Evolutionary conservation across 2,329 filamentous ascomycete species (phyloP).

Genomic region (Aureobasidium sp.): DNA sequence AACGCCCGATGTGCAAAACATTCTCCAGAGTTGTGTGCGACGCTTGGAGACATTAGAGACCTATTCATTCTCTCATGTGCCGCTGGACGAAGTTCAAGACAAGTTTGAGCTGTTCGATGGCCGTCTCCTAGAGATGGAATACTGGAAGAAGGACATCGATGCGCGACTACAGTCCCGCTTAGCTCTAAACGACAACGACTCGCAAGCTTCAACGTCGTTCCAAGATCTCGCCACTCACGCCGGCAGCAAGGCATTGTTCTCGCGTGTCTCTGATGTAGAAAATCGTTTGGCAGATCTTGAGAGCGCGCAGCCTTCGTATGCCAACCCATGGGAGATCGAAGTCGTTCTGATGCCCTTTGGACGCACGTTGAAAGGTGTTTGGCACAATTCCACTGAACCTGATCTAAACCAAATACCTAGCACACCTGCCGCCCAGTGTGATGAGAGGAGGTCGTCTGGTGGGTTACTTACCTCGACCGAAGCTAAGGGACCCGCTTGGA

Average conservation of each 20-base stretch:
- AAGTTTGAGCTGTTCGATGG: conserved; percentile 61
- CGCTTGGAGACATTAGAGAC: conserved; percentile 65
- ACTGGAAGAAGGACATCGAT: conserved; percentile 32
- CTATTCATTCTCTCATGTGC: conserved; percentile 57
- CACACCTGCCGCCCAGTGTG: conserved; percentile 43
- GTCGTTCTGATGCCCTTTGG: conserved; percentile 69
- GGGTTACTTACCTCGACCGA: conserved; percentile 23
- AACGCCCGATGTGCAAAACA: conserved; percentile 37
- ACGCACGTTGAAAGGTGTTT: conserved; percentile 46
- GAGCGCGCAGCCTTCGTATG: conserved; percentile 52
- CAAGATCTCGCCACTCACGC: conserved; percentile 33
- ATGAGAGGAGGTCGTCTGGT: conserved; percentile 23
- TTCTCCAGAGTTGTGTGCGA: conserved; percentile 43
- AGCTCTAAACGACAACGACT: conserved; percentile 32
- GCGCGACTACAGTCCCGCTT: conserved; percentile 17
- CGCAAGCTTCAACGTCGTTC: conserved; percentile 33
- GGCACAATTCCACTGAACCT: conserved; percentile 40
- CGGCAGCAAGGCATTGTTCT: conserved; percentile 29
- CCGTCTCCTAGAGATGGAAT: conserved; percentile 63
- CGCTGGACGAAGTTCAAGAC: conserved; percentile 63
- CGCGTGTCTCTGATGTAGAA: conserved; percentile 40
- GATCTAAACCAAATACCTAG: conserved; percentile 31
- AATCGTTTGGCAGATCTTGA: conserved; percentile 49
- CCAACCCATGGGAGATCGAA: conserved; percentile 65
- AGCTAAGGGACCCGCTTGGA: conserved; percentile 42